Base-by-base conservation (phyloP, 192 early-diverging fungal genomes). In the Umbelopsis sp. region DNA sequence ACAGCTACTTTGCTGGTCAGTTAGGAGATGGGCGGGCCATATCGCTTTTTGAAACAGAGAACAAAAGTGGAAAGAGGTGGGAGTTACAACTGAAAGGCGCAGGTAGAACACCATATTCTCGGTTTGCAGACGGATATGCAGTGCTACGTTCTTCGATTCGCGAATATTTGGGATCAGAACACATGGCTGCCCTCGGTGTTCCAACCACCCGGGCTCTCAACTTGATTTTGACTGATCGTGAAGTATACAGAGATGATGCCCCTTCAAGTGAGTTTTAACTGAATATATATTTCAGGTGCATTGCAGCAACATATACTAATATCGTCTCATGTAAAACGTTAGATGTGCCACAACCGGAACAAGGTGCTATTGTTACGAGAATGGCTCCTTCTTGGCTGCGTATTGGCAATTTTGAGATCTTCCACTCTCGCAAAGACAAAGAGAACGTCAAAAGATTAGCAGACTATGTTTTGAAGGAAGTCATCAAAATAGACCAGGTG, bases 1-100 rank as follows among this genome's bases (percentile, higher is more conserved):
- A 4, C 16, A 80, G 78, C 48, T 81, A 78, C 30, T 89, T 88
- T 74, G 88, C 89, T 0, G 88, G 84, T 15, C 92, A 95, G 78
- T 79, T 97, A 7, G 95, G 95, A 33, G 95, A 97, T 71, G 94
- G 94, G 2, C 80, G 94, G 37, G 94, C 94, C 1, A 90, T 96
- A 20, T 89, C 90, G 3, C 74, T 97, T 11, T 94, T 78, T 52
- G 84, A 85, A 66, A 82, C 82, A 0, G 68, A 79, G 12, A 68
- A 71, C 5, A 66, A 25, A 1, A 70, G 51, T 7, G 78, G 80
- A 1, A 72, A 81, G 16, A 48, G 77, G 1, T 93, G 86, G 87
- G 95, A 97, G 67, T 23, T 95, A 35, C 93, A 97, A 76, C 78
- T 97, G 23, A 97, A 97, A 72, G 94, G 95, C 25, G 90, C 90